Evolutionary conservation across 2,329 filamentous ascomycete species (phyloP).

Genomic region (Waltergamsia citrina): DNA sequence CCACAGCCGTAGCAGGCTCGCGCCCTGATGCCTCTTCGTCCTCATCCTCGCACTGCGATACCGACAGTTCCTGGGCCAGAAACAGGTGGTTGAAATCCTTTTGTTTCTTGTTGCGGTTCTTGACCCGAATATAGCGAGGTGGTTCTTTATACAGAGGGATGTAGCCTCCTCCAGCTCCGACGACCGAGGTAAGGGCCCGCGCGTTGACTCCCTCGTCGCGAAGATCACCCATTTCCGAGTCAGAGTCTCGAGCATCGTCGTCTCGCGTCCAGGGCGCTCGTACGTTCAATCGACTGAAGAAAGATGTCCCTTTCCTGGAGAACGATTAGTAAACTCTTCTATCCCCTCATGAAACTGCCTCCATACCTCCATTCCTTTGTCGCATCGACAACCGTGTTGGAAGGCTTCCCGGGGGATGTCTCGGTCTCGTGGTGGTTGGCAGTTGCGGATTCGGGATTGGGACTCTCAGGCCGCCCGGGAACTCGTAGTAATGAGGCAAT

Average conservation of each 20-base stretch:
- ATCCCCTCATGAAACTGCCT: not conserved
- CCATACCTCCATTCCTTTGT: constrained; percentile 56
- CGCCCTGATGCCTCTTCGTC: constrained; percentile 17
- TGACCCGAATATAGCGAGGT: constrained; percentile 82
- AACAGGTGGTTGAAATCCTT: constrained; percentile 83
- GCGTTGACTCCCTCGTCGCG: constrained; percentile 76
- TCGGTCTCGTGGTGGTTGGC: constrained; percentile 26
- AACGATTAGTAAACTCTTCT: not conserved
- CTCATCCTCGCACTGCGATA: constrained; percentile 36
- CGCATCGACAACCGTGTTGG: constrained; percentile 30
- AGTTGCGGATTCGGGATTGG: constrained; percentile 10
- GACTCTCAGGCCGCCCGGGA: constrained; percentile 41
- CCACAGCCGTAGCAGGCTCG: constrained; percentile 23
- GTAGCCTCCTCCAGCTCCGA: constrained; percentile 60
- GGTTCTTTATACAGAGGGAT: constrained; percentile 83
- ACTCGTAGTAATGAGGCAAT: constrained; percentile 46
- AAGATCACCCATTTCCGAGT: constrained; percentile 58
- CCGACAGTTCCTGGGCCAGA: constrained; percentile 74
- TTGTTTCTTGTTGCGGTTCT: constrained; percentile 68
- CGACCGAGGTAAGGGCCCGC: constrained; percentile 68
- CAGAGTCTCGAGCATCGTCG: constrained; percentile 48
- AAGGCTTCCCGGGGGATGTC: constrained; percentile 30
- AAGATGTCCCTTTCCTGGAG: constrained; percentile 73
- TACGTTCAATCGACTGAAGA: constrained; percentile 74
- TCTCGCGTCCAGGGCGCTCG: constrained; percentile 67